Conservation (phyloP, 805 yeast species). For the Candida stauntonica region DNA sequence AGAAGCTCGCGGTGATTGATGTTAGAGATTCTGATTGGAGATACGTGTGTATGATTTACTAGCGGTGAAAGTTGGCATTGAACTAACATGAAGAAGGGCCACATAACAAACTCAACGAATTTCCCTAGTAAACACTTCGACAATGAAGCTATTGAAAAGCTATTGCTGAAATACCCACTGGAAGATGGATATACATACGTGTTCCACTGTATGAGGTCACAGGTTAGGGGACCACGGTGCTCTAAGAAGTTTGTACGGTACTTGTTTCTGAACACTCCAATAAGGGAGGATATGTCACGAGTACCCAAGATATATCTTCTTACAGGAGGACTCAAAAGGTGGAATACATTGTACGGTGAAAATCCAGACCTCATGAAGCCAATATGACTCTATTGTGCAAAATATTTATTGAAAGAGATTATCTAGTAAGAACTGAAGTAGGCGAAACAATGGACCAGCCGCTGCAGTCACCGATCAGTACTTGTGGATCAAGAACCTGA, state of each 20-base stretch:
- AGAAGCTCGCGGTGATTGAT: conserved; percentile 15
- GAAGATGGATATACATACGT: conserved; percentile 6
- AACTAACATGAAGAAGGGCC: conserved; percentile 12
- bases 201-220: conserved; percentile 26
- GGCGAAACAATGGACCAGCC: conserved; percentile 2
- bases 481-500: conserved; percentile 17
- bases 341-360: conserved; percentile 19
- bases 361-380: conserved; percentile 11
- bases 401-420: no score
- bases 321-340: conserved; percentile 23
- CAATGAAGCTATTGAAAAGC: background rate
- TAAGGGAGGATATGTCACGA: conserved; percentile 3
- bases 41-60: conserved; percentile 3
- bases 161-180: conserved; percentile 7
- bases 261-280: conserved; percentile 2
- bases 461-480: background rate
- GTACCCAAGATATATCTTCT: conserved; percentile 17
- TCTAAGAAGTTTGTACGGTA: conserved; percentile 11
- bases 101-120: conserved; percentile 12
- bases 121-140: conserved; percentile 14
- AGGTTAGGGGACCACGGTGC: conserved; percentile 21
- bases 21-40: conserved; percentile 20
- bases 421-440: background rate
- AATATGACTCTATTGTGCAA: no score
- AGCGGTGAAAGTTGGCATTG: conserved; percentile 6